Evolutionary conservation across 495 filamentous ascomycete species (phyloP).

Genomic region (Bryoglossum gracile): DNA sequence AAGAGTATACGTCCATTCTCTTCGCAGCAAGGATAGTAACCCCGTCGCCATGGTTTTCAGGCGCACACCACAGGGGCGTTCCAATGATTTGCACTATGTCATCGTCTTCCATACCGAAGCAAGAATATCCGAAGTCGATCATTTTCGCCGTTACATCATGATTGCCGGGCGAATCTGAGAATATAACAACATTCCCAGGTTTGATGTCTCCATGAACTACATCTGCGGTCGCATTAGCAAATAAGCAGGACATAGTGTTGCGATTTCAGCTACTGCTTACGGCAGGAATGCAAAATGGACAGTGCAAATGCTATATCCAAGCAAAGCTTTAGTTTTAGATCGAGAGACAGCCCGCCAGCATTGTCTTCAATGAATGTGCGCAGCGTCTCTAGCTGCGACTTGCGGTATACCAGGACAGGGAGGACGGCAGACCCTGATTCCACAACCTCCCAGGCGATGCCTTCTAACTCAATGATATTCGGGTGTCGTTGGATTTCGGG

Average conservation of each 20-base stretch:
- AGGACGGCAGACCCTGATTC: background rate
- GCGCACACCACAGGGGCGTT: background rate
- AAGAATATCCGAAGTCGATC: constrained; percentile 30
- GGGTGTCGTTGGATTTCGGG: constrained; percentile 12
- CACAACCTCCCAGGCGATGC: constrained; percentile 9
- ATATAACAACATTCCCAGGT: constrained; percentile 30
- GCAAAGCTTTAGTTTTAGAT: background rate
- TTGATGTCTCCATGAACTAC: constrained; percentile 32
- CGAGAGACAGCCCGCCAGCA: background rate
- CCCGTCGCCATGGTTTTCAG: constrained; percentile 1
- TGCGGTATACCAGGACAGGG: background rate
- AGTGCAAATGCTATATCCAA: background rate
- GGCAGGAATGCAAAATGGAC: background rate
- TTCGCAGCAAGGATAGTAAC: constrained; percentile 3
- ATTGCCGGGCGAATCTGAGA: constrained; percentile 9
- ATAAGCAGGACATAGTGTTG: background rate
- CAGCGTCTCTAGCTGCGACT: background rate
- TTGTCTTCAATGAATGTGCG: background rate
- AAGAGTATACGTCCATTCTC: constrained; percentile 25
- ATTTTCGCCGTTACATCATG: constrained; percentile 26
- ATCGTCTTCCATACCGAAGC: background rate
- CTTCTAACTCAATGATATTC: constrained; percentile 23
- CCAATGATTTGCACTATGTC: background rate
- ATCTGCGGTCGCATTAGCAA: constrained; percentile 4
- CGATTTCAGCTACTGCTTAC: background rate